Conservation (phyloP, 1,139 yeast genomes). For the Hyphopichia fennica region DNA sequence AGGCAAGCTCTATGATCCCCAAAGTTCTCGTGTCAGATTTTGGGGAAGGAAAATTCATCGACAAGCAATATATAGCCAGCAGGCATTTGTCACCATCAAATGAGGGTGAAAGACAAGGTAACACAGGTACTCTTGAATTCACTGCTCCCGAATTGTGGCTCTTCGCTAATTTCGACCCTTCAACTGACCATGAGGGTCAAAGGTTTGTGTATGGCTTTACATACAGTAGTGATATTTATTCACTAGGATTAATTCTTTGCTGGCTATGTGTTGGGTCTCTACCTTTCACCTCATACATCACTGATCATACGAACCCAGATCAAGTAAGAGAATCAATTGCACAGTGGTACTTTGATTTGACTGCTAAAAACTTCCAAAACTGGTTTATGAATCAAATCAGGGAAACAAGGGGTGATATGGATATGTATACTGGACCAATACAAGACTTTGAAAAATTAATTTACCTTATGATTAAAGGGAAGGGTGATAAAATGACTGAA, state of each 20-base stretch:
- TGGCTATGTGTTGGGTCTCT: conserved; percentile 68
- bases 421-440: conserved; percentile 8
- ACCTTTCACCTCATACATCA: conserved; percentile 47
- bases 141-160: conserved; percentile 80
- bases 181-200: conserved; percentile 14
- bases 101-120: conserved; percentile 50
- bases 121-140: conserved; percentile 84
- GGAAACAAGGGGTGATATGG: conserved; percentile 7
- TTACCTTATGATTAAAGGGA: conserved; percentile 35
- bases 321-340: conserved; percentile 24
- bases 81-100: neutral
- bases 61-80: conserved; percentile 21
- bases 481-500: conserved; percentile 7
- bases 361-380: conserved; percentile 16
- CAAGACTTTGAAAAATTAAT: conserved; percentile 23
- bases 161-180: conserved; percentile 23
- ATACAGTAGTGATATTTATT: conserved; percentile 73
- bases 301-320: conserved; percentile 37
- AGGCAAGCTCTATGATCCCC: conserved; percentile 46
- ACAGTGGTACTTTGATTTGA: conserved; percentile 29
- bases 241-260: conserved; percentile 78
- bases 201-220: conserved; percentile 52
- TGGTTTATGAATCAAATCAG: conserved; percentile 24
- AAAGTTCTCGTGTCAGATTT: conserved; percentile 79
- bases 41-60: conserved; percentile 83